Evolutionary conservation across 768 basidiomycete genomes (phyloP).

Genomic region (Lentinula edodes): DNA sequence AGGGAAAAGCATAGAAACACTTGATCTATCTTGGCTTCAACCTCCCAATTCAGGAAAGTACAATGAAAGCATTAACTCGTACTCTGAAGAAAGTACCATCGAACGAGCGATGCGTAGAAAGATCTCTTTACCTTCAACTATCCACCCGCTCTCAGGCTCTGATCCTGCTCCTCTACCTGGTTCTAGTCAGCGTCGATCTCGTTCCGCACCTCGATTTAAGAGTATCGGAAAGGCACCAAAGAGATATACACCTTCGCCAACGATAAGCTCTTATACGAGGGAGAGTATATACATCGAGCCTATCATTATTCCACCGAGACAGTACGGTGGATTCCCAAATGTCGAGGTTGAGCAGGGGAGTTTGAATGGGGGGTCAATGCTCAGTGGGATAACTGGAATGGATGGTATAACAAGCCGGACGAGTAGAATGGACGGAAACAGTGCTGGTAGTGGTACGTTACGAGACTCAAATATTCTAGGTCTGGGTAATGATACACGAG

Average conservation of each 20-base stretch:
- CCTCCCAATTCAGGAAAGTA: slow-evolving; percentile 5
- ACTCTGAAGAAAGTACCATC: slow-evolving; percentile 8
- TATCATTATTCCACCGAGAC: slow-evolving; percentile 23
- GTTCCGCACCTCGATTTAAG: slow-evolving; percentile 26
- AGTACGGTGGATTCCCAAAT: slow-evolving; percentile 17
- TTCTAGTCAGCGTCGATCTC: neutral
- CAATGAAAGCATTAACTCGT: slow-evolving; percentile 11
- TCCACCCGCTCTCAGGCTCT: neutral
- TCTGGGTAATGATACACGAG: slow-evolving; percentile 17
- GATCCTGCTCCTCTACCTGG: neutral
- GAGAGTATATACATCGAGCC: slow-evolving; percentile 28
- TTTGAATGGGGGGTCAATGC: neutral
- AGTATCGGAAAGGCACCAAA: slow-evolving; percentile 33
- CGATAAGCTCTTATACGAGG: slow-evolving; percentile 16
- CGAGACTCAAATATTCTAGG: slow-evolving; percentile 29
- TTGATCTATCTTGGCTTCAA: slow-evolving; percentile 15
- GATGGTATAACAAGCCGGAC: neutral
- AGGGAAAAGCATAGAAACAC: slow-evolving; percentile 9
- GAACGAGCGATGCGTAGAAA: neutral
- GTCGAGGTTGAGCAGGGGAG: slow-evolving; percentile 11
- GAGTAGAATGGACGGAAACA: neutral
- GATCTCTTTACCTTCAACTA: neutral
- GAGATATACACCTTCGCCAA: slow-evolving; percentile 27
- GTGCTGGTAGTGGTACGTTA: slow-evolving; percentile 11
- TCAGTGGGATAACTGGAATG: neutral